Base-by-base conservation (phyloP, 2,329 filamentous ascomycete species). In the Pochonia chlamydosporia region DNA sequence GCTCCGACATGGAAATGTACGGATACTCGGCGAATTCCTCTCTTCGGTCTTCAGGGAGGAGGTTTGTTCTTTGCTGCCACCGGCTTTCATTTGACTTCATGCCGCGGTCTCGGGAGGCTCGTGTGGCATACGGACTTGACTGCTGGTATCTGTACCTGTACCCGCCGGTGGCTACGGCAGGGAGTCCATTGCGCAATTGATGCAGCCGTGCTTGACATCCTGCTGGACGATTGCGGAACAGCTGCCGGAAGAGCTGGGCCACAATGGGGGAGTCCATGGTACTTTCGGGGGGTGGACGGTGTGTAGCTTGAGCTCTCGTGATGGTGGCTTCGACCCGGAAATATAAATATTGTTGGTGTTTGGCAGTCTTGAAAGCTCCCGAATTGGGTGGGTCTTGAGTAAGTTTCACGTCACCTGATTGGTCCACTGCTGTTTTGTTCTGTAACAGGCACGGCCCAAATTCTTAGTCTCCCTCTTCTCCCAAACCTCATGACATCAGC, bases 181-280 rank as follows among this genome's bases (percentile, higher is more conserved):
- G n/a, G 30, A 44, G 5, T 24, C 23, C 46, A 24, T 37, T 35
- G 11, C 30, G 30, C 23, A 31, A 43, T 21, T 36, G 36, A 23
- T 42, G 35, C 21, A 37, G 46, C 30, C 57, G 54, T 23, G 57
- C 57, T 47, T 60, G 64, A 13, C 66, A 69, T 30, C 63, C 65
- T 14, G 58, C 57, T 2, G 65, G 60, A 6, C 65, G 61, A 60
- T 91, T 87, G 39, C 82, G 81, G 59, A 95, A 95, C 36, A 97
- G 80, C 72, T 89, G 87, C 59, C 87, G 82, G 61, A 96, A 92
- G 62, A 96, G 77, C 63, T 85, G 85, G 42, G 81, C 81, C 55
- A 90, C 76, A 52, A 88, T 73, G 49, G 85, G 85, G 16, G 88
- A 91, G 70, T 96, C 90, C 90, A 96, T 95, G 56, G 55, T n/a